Conservation (phyloP, 257 asterid genomes). For the Echium plantagineum region DNA sequence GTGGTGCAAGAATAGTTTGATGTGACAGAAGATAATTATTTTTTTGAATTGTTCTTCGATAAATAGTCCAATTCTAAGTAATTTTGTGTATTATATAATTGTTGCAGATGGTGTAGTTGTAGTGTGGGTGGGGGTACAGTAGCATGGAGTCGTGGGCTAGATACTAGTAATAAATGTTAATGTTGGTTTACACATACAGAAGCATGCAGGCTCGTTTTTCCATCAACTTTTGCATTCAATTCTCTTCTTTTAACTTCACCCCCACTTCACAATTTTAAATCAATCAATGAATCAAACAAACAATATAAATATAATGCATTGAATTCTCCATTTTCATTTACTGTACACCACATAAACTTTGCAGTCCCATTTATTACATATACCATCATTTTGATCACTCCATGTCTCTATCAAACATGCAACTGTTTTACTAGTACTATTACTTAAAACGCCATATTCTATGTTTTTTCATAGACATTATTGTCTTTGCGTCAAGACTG, state of each 20-base stretch:
- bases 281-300: slow-evolving; percentile 1
- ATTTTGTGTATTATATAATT: no score
- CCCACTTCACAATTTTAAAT: background rate
- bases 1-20: no score
- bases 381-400: no score
- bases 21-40: no score
- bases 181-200: background rate
- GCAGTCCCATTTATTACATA: background rate
- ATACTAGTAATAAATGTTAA: no score
- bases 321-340: slow-evolving; percentile 13
- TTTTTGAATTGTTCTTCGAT: no score
- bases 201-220: slow-evolving; percentile 24
- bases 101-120: no score
- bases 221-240: slow-evolving; percentile 35
- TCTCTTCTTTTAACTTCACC: slow-evolving; percentile 12
- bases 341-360: background rate
- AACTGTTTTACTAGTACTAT: background rate
- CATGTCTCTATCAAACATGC: background rate
- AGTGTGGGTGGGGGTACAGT: no score
- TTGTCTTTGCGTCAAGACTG: no score
- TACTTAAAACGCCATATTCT: background rate
- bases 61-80: no score
- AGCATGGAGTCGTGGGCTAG: no score
- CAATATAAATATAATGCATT: slow-evolving; percentile 7
- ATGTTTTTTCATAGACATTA: no score